Evolutionary conservation across 2,329 filamentous ascomycete genomes (phyloP).

Genomic region (Arthrobotrys musiformis): DNA sequence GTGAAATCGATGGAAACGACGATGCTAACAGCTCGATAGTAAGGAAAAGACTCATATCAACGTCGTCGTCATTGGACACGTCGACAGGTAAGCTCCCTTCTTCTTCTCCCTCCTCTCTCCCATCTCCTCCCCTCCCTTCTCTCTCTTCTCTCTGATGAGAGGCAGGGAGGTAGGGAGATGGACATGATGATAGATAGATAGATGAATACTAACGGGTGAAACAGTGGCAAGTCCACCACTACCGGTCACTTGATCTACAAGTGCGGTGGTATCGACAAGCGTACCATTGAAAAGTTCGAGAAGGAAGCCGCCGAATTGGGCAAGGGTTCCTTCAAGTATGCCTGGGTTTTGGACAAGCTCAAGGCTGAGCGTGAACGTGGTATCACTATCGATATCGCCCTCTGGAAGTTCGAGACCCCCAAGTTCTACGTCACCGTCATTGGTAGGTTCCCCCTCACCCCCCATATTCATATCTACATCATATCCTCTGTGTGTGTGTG

Average conservation of each 20-base stretch:
- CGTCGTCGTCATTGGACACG: conserved; percentile 84
- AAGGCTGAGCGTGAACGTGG: conserved; percentile 99
- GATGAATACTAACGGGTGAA: conserved; percentile 65
- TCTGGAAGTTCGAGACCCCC: conserved; percentile 99
- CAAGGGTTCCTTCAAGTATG: conserved; percentile 99
- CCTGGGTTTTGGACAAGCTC: conserved; percentile 99
- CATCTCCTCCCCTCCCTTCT: background rate
- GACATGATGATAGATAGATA: conserved; percentile 55
- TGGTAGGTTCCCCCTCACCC: conserved; percentile 69
- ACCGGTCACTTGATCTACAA: conserved; percentile 99
- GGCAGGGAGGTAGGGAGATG: too few relatives aligned
- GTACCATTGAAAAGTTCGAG: conserved; percentile 99
- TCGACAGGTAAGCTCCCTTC: conserved; percentile 56
- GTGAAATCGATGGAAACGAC: background rate
- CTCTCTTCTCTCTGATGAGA: too few relatives aligned
- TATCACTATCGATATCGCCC: conserved; percentile 99
- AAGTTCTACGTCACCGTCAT: conserved; percentile 99
- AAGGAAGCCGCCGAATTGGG: conserved; percentile 99
- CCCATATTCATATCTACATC: conserved; percentile 11
- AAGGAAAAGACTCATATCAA: conserved; percentile 92
- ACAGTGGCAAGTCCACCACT: conserved; percentile 96
- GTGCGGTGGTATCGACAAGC: conserved; percentile 99
- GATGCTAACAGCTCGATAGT: conserved; percentile 67
- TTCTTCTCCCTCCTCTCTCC: background rate
- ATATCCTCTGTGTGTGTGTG: too few relatives aligned